These are phyloP conservation scores for Raffaelea deltoideospora DNA, from an alignment of 2,329 filamentous ascomycete species.

Conservation along the genomic window DNA sequence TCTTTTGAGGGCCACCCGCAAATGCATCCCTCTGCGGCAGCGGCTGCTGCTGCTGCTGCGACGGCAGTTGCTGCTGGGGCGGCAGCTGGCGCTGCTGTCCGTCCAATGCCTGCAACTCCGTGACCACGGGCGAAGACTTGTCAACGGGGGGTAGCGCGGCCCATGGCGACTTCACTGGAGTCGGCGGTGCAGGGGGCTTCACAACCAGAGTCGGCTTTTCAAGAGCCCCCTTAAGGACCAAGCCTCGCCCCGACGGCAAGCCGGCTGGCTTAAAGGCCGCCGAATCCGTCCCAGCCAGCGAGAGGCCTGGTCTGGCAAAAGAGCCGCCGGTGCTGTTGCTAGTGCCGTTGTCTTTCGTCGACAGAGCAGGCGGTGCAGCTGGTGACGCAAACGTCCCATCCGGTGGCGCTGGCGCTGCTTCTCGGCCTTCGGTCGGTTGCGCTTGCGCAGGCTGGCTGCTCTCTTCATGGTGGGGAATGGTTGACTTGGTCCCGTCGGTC, in stretches of 20 bases:
- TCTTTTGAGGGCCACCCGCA: slow-evolving; percentile 21
- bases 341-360: no score
- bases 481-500: slow-evolving; percentile 78
- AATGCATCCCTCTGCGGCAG: not conserved
- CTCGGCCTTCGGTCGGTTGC: not conserved
- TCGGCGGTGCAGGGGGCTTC: slow-evolving; percentile 51
- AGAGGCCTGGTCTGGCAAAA: no score
- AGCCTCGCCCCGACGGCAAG: slow-evolving; percentile 39
- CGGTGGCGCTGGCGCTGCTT: slow-evolving; percentile 3
- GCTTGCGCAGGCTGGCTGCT: slow-evolving; percentile 6
- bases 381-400: slow-evolving; percentile 11
- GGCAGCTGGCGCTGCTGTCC: no score
- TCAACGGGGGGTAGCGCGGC: slow-evolving; percentile 74
- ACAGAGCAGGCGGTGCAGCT: no score
- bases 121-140: slow-evolving; percentile 53
- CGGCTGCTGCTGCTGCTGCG: slow-evolving; percentile 2
- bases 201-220: slow-evolving; percentile 61
- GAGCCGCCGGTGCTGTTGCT: no score
- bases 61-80: not conserved
- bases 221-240: slow-evolving; percentile 50
- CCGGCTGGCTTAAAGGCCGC: slow-evolving; percentile 28
- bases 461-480: slow-evolving; percentile 49
- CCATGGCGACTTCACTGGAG: slow-evolving; percentile 82
- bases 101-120: no score
- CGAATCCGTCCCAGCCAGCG: no score